Conservation (phyloP, 1,139 yeast genomes). For the Taphrina communis region DNA sequence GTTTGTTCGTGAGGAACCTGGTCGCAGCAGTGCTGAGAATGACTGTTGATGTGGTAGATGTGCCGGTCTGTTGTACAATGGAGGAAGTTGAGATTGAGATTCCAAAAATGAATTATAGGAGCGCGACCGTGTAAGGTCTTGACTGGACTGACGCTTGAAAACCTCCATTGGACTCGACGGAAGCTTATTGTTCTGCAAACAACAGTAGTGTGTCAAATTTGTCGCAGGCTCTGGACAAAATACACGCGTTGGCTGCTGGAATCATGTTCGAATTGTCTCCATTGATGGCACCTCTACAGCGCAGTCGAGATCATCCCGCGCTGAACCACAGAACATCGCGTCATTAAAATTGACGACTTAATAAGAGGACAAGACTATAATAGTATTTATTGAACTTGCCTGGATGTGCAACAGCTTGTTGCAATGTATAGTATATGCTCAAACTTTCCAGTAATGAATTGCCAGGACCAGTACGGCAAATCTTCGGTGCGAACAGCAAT, state of each 20-base stretch:
- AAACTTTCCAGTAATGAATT: too few species aligned
- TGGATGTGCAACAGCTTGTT: too few species aligned
- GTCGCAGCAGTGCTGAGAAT: slow-evolving; percentile 31
- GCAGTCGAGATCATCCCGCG: too few species aligned
- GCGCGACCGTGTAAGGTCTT: slow-evolving; percentile 28
- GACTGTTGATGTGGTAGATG: slow-evolving; percentile 36
- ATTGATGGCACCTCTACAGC: too few species aligned
- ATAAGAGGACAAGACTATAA: too few species aligned
- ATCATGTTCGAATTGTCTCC: too few species aligned
- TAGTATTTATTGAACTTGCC: too few species aligned
- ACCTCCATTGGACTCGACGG: neutral
- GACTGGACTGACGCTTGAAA: slow-evolving; percentile 17
- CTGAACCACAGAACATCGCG: too few species aligned
- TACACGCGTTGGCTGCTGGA: neutral
- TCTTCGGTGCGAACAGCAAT: neutral
- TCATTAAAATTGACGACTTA: too few species aligned
- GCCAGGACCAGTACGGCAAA: neutral
- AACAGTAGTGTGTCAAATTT: too few species aligned
- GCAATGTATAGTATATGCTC: too few species aligned
- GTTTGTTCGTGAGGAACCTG: slow-evolving; percentile 15
- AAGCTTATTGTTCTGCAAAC: too few species aligned
- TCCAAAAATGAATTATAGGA: slow-evolving; percentile 28
- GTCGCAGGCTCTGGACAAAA: neutral
- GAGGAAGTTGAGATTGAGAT: slow-evolving; percentile 29
- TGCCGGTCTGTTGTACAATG: slow-evolving; percentile 36